Conservation (phyloP, 345 rosid species). For the Carallia pectinifolia region DNA sequence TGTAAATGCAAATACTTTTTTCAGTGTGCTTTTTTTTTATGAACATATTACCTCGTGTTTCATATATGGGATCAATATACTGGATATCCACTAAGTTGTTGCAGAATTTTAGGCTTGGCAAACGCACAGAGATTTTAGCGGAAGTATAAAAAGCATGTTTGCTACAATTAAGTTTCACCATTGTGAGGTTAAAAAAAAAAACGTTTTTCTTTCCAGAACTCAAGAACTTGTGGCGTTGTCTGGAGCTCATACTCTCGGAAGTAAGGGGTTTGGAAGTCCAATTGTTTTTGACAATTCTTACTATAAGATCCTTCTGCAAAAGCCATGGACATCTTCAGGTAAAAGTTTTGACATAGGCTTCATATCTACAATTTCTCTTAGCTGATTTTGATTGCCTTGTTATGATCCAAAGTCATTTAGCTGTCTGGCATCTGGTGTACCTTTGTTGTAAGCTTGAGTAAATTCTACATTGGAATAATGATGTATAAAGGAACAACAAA, state of each 20-base stretch:
- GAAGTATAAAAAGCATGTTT: background rate
- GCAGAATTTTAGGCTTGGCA: too few relatives aligned
- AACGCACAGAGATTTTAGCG: background rate
- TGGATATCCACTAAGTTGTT: too few relatives aligned
- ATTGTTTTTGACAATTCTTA: conserved; percentile 70
- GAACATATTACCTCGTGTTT: too few relatives aligned
- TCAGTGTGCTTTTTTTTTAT: background rate
- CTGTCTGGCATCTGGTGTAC: background rate
- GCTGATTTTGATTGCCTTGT: background rate
- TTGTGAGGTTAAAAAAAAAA: too few relatives aligned
- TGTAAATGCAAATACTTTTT: too few relatives aligned
- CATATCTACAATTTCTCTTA: background rate
- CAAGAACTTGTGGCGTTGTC: conserved; percentile 80
- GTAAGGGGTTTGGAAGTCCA: conserved; percentile 88
- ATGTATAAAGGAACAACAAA: background rate
- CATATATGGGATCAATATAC: too few relatives aligned
- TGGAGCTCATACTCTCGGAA: conserved; percentile 90
- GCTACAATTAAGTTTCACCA: background rate
- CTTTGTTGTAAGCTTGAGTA: background rate
- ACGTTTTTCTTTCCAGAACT: conserved; percentile 38
- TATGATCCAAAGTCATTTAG: background rate
- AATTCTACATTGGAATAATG: background rate
- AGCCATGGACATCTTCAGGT: conserved; percentile 85
- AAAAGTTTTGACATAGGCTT: conserved; percentile 12
- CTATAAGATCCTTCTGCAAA: conserved; percentile 76